These are phyloP conservation scores for Globisporangium ultimum DNA, from an alignment of 352 stramenopile species.

Conservation along the genomic window DNA sequence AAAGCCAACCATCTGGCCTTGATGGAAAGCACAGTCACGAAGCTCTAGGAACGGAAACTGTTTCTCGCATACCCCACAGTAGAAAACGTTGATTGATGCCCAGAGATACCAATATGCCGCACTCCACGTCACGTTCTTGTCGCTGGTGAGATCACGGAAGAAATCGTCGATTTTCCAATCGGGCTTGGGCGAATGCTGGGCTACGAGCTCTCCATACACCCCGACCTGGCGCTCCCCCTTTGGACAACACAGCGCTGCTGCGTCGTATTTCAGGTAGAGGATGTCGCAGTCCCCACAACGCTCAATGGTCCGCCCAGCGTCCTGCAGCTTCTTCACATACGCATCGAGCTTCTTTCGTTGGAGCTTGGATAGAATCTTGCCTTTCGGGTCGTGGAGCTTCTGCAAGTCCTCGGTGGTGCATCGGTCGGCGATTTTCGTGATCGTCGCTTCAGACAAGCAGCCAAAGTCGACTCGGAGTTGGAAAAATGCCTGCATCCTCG, in stretches of 20 bases:
- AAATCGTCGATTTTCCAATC: constrained; percentile 50
- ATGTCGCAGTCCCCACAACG: constrained; percentile 43
- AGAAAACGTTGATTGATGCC: constrained; percentile 53
- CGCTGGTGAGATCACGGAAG: constrained; percentile 30
- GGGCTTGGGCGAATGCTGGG: constrained; percentile 31
- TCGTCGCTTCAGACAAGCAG: constrained; percentile 74
- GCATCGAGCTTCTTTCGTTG: constrained; percentile 79
- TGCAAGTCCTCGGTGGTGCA: constrained; percentile 60
- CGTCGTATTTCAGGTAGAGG: constrained; percentile 34
- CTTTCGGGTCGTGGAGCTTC: constrained; percentile 73
- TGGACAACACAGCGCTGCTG: constrained; percentile 24
- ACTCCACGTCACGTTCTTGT: constrained; percentile 53
- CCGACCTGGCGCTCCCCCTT: constrained; percentile 36
- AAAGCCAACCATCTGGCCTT: constrained; percentile 30
- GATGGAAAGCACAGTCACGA: constrained; percentile 44
- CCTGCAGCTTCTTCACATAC: constrained; percentile 37
- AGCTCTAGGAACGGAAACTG: constrained; percentile 41
- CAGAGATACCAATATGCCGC: constrained; percentile 83
- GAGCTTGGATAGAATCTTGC: constrained; percentile 86
- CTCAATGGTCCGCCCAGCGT: constrained; percentile 17
- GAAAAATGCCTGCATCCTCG: constrained; percentile 77
- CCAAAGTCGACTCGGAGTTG: constrained; percentile 82
- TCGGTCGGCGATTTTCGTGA: constrained; percentile 65
- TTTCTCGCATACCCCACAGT: constrained; percentile 44
- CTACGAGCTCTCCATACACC: constrained; percentile 47